Conservation (phyloP, 768 basidiomycete species). For the Trametopsis cervina region DNA sequence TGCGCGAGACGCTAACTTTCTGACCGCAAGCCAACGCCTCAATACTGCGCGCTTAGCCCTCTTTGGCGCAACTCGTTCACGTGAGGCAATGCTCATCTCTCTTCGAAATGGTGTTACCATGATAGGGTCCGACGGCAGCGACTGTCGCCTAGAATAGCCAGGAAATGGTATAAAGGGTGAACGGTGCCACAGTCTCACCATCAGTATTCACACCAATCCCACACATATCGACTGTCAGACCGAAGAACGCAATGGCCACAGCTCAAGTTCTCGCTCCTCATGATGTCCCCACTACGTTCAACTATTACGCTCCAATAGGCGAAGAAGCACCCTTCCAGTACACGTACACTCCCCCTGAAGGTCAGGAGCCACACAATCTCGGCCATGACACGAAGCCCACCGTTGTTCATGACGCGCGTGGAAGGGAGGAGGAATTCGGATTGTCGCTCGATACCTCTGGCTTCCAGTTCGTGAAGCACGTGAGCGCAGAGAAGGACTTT, state of each 20-base stretch:
- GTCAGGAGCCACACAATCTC: constrained; percentile 24
- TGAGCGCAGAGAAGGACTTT: constrained; percentile 33
- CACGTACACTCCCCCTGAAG: constrained; percentile 15
- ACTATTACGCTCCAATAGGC: constrained; percentile 26
- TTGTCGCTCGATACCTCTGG: constrained; percentile 32
- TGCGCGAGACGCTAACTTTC: too few species aligned
- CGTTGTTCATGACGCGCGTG: constrained; percentile 27
- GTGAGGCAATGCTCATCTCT: background rate
- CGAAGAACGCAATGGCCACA: background rate
- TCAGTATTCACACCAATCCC: too few species aligned
- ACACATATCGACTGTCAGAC: too few species aligned
- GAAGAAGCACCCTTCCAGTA: constrained; percentile 30
- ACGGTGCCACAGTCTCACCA: too few species aligned
- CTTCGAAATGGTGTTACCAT: background rate
- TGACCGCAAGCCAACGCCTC: too few species aligned
- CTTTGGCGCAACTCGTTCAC: too few species aligned
- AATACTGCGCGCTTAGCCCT: too few species aligned
- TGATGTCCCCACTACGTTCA: constrained; percentile 32
- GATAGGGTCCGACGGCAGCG: too few species aligned
- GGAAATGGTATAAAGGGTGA: too few species aligned
- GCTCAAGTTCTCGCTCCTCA: constrained; percentile 21
- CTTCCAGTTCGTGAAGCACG: constrained; percentile 32
- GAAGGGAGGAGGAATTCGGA: constrained; percentile 21
- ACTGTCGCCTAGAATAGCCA: too few species aligned
- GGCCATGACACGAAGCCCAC: constrained; percentile 20